A percentile compares a stretch with the other conserved stretches of the same genome.
Conservation (phyloP, 2,329 filamentous ascomycete genomes). For the Xylaria sp. region DNA sequence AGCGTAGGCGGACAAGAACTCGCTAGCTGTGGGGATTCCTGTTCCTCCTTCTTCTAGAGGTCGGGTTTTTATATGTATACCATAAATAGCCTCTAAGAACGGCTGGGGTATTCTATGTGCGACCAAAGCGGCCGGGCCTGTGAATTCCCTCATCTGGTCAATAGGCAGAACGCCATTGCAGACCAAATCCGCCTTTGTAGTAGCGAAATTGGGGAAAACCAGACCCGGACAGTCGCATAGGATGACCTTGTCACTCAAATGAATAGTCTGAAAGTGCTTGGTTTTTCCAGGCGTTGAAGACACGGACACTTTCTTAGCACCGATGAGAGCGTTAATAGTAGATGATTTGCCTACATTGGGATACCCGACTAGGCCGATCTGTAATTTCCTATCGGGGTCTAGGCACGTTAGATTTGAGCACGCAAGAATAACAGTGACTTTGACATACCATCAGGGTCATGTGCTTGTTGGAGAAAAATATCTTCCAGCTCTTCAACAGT, state of each 20-base stretch:
- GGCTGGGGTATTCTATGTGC: slow-evolving; percentile 82
- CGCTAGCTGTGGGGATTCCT: slow-evolving; percentile 81
- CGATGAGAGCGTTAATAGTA: slow-evolving; percentile 98
- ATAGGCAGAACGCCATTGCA: slow-evolving; percentile 95
- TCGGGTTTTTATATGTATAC: slow-evolving; percentile 82
- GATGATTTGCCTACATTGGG: slow-evolving; percentile 99
- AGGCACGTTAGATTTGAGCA: slow-evolving; percentile 35
- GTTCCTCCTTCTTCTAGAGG: slow-evolving; percentile 92
- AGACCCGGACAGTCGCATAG: slow-evolving; percentile 98
- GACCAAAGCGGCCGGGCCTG: slow-evolving; percentile 82
- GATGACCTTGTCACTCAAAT: slow-evolving; percentile 86
- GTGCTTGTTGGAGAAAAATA: slow-evolving; percentile 80
- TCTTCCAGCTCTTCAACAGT: slow-evolving; percentile 92
- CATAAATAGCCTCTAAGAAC: slow-evolving; percentile 92
- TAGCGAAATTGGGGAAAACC: slow-evolving; percentile 97
- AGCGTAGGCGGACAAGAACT: slow-evolving; percentile 86
- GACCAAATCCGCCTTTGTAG: slow-evolving; percentile 93
- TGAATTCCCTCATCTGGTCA: slow-evolving; percentile 93
- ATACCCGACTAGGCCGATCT: slow-evolving; percentile 94
- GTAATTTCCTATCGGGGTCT: slow-evolving; percentile 69
- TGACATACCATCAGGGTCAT: slow-evolving; percentile 56
- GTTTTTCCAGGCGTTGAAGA: slow-evolving; percentile 98
- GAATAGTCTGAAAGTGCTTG: slow-evolving; percentile 98
- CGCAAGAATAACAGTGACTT: not conserved
- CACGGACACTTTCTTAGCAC: slow-evolving; percentile 97